Conservation (phyloP, 768 basidiomycete species). For the Stropharia rugosoannulata region DNA sequence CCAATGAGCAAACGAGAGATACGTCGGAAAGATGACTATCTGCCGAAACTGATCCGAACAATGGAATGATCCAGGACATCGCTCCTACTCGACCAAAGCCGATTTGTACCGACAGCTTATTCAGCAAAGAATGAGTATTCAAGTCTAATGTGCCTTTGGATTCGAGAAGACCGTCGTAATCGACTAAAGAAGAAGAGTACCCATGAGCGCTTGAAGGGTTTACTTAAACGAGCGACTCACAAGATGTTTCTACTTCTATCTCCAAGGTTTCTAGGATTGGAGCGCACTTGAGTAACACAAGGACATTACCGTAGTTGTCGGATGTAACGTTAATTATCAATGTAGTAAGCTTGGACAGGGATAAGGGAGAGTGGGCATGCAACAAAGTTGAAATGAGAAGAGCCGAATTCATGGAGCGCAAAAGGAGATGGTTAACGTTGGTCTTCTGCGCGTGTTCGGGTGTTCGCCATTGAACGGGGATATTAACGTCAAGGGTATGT, state of each 20-base stretch:
- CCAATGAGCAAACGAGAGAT: slow-evolving; percentile 19
- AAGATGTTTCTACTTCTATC: slow-evolving; percentile 21
- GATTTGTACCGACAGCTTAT: slow-evolving; percentile 17
- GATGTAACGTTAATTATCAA: slow-evolving; percentile 17
- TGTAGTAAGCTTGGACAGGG: slow-evolving; percentile 10
- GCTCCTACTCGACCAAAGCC: slow-evolving; percentile 23
- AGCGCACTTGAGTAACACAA: slow-evolving; percentile 12
- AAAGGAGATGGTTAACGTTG: slow-evolving; percentile 10
- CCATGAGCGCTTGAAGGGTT: neutral
- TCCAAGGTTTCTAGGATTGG: slow-evolving; percentile 17
- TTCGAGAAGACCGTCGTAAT: slow-evolving; percentile 18
- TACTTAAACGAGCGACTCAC: slow-evolving; percentile 8
- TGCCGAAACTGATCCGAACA: slow-evolving; percentile 17
- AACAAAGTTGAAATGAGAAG: slow-evolving; percentile 18
- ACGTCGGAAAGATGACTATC: slow-evolving; percentile 18
- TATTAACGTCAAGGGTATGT: slow-evolving; percentile 12
- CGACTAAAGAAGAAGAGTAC: slow-evolving; percentile 9
- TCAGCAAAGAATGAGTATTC: slow-evolving; percentile 11
- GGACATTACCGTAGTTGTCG: slow-evolving; percentile 16
- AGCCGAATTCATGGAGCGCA: slow-evolving; percentile 17
- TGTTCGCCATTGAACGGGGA: neutral
- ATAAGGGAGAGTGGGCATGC: slow-evolving; percentile 17
- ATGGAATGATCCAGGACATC: slow-evolving; percentile 21
- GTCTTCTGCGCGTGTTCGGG: slow-evolving; percentile 9
- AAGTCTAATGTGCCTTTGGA: slow-evolving; percentile 18